Conservation (phyloP, 2,329 filamentous ascomycete genomes). For the Arthrinium phaeospermum region DNA sequence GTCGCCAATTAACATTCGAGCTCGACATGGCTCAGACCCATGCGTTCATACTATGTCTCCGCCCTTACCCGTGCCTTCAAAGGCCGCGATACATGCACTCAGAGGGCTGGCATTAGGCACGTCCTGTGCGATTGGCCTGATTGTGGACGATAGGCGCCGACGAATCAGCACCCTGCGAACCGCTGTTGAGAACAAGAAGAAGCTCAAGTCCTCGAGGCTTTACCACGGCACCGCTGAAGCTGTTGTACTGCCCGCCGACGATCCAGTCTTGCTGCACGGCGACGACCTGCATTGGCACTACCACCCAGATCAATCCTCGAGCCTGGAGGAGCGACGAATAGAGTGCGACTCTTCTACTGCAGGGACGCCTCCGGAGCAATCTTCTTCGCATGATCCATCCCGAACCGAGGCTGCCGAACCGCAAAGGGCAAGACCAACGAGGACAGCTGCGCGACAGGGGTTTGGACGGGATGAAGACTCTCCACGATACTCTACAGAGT, state of each 20-base stretch:
- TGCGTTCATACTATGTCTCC: slow-evolving; percentile 46
- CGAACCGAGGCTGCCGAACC: neutral
- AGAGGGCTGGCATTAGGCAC: slow-evolving; percentile 62
- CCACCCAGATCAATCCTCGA: slow-evolving; percentile 13
- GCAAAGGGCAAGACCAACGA: neutral
- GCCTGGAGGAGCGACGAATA: neutral
- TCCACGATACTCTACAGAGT: neutral
- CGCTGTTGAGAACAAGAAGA: slow-evolving; percentile 59
- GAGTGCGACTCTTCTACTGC: neutral
- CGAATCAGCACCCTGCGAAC: slow-evolving; percentile 57
- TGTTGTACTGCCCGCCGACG: slow-evolving; percentile 27
- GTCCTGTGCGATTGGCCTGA: slow-evolving; percentile 59
- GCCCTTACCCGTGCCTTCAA: slow-evolving; percentile 57
- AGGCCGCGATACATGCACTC: slow-evolving; percentile 60
- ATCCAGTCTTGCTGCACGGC: slow-evolving; percentile 22
- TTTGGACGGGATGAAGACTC: slow-evolving; percentile 43
- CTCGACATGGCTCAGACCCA: slow-evolving; percentile 27
- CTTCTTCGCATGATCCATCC: neutral
- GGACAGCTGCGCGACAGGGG: neutral
- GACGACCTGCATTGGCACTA: slow-evolving; percentile 30
- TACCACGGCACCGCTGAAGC: slow-evolving; percentile 35
- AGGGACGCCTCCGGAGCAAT: neutral
- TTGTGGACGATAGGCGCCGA: slow-evolving; percentile 63
- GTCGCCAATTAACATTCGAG: slow-evolving; percentile 14
- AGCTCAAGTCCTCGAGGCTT: slow-evolving; percentile 48